A percentile compares a stretch with the other conserved stretches of the same genome.
Conservation (phyloP, 345 rosid genomes). For the Eucalyptus victrix region DNA sequence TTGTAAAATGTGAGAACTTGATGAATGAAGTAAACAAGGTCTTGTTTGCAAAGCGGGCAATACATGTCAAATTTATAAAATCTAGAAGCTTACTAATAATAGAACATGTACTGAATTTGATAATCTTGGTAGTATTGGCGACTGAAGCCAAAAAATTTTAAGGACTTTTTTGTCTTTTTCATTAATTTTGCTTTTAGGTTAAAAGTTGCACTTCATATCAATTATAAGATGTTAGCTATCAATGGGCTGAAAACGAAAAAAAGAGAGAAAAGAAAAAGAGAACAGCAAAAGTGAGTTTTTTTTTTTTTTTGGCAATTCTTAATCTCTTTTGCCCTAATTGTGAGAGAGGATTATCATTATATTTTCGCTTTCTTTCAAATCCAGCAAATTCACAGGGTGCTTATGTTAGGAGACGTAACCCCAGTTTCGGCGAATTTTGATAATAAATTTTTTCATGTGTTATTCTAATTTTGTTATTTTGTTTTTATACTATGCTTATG, state of each 20-base stretch:
- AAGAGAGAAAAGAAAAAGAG: neutral
- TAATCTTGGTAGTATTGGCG: neutral
- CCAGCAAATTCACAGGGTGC: too few relatives aligned
- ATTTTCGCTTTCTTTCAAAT: too few relatives aligned
- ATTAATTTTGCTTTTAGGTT: too few relatives aligned
- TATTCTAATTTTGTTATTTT: too few relatives aligned
- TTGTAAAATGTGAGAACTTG: neutral
- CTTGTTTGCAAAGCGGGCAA: neutral
- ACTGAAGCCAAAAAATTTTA: neutral
- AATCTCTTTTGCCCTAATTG: neutral
- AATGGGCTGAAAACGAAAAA: neutral
- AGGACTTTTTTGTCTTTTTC: neutral
- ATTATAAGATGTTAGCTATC: neutral
- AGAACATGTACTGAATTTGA: neutral
- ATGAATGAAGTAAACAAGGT: neutral
- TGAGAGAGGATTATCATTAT: neutral
- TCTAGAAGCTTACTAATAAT: neutral
- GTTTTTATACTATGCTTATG: too few relatives aligned
- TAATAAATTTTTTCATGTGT: too few relatives aligned
- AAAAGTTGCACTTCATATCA: neutral
- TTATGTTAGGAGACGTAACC: too few relatives aligned
- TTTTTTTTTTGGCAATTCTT: neutral
- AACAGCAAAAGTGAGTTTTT: neutral
- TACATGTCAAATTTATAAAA: neutral
- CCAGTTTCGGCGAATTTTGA: rapidly evolving